Evolutionary conservation across 2,329 filamentous ascomycete genomes (phyloP), one percentile per base, ranked within the genome.

Genomic region (Venturia pyrina): DNA sequence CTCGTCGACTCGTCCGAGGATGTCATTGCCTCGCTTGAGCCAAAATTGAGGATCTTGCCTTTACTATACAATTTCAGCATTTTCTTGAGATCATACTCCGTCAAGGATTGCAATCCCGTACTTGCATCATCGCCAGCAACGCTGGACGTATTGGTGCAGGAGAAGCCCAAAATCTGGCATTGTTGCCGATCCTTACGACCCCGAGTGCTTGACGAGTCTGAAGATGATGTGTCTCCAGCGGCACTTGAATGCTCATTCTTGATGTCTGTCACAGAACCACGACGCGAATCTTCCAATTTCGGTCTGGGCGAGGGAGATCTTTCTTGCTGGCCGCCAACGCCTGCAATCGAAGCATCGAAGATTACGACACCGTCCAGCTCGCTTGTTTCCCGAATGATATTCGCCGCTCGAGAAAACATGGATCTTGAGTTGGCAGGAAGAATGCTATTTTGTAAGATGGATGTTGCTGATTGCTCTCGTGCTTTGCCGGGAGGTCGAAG

Each of bases 41-140:
- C 74, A 43, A 77, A 71, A 56, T 76, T 76, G 68, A 77, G 76
- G 19, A 77, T 76, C 34, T 76, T 73, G 2, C 75, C 75, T 57
- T 73, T 72, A 19, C 73, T 69, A 63, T 76, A 76, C 7, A 75
- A 69, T 28, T 71, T 72, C 62, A 76, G 74, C 2, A 71, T 70
- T 67, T 53, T 53, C 40, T 65, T 65, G 3, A 59, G 37, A 41
- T 43, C 41, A 11, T 24, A 10, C 37, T 60, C 63, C 5, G 63
- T 59, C 46, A 60, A 59, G 6, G 41, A 43, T 59, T 70, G 69
- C 21, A 71, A 69, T 7, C 67, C 62, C 43, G 67, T 64, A 13
- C 69, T 62, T 7, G 68, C n/a, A 1, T 66, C 66, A 2, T 68
- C 66, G 1, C 64, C 37, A 13, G 69, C 67, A 19, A 59, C 53